Conservation (phyloP, 2,329 filamentous ascomycete genomes). For the Pestalotiopsis sp. region DNA sequence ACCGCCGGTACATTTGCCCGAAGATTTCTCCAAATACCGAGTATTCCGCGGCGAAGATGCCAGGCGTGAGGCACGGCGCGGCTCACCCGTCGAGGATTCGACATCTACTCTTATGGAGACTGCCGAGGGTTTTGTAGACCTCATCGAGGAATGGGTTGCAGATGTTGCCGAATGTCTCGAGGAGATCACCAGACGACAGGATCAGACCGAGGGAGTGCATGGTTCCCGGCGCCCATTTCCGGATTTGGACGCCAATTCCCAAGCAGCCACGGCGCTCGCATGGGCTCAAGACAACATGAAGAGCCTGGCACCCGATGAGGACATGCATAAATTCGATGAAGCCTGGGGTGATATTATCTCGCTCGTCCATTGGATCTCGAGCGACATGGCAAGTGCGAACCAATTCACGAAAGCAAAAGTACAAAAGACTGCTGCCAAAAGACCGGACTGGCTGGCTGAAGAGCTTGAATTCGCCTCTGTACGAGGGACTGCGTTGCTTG, state of each 20-base stretch:
- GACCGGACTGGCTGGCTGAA: neutral
- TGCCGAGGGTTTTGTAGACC: too few species aligned
- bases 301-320: neutral
- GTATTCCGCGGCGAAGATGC: conserved; percentile 42
- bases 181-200: too few species aligned
- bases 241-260: too few species aligned
- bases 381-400: neutral
- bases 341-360: neutral
- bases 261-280: too few species aligned
- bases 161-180: too few species aligned
- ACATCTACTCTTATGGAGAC: too few species aligned
- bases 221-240: too few species aligned
- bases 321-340: neutral
- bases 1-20: conserved; percentile 56
- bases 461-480: neutral
- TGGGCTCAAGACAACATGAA: neutral
- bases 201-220: too few species aligned
- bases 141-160: too few species aligned
- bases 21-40: conserved; percentile 56
- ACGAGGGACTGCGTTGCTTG: neutral
- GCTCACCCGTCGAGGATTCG: neutral
- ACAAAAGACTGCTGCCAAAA: neutral
- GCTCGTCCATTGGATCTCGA: neutral
- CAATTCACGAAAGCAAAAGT: neutral
- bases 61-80: neutral